phyloP scores from a whole-genome alignment of 306 rosid genomes.

The barrel medic (Medicago truncatula) region DNA sequence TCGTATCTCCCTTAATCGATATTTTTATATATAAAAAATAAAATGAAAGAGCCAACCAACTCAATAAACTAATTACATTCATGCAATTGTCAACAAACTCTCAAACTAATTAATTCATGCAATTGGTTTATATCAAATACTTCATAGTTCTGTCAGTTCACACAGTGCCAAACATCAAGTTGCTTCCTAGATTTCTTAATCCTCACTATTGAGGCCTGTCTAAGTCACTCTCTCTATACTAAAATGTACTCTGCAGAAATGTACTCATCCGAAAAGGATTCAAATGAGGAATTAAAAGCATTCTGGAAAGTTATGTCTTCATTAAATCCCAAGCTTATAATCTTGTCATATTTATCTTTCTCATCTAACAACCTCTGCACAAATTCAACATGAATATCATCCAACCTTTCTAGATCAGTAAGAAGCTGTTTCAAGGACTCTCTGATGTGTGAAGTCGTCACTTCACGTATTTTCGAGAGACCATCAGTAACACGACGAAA shows the following conservation, averaged over 20 bases:
- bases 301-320: conserved; percentile 75
- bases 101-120: too few species aligned
- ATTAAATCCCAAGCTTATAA: conserved; percentile 62
- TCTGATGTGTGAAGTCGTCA: conserved; percentile 75
- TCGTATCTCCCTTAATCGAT: too few species aligned
- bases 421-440: conserved; percentile 73
- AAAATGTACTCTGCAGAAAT: conserved; percentile 27
- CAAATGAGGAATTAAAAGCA: conserved; percentile 77
- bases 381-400: conserved; percentile 70
- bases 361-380: conserved; percentile 73
- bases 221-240: too few species aligned
- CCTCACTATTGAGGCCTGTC: not conserved
- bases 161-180: not conserved
- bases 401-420: conserved; percentile 75
- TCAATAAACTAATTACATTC: too few species aligned
- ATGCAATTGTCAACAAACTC: too few species aligned
- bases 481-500: not conserved
- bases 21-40: too few species aligned
- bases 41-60: too few species aligned
- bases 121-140: too few species aligned
- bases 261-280: conserved; percentile 52
- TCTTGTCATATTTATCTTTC: conserved; percentile 76
- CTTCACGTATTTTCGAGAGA: not conserved
- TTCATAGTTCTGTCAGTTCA: too few species aligned
- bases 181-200: not conserved